Base-by-base conservation (phyloP, 2,329 filamentous ascomycete genomes). In the Boeremia lycopersici region DNA sequence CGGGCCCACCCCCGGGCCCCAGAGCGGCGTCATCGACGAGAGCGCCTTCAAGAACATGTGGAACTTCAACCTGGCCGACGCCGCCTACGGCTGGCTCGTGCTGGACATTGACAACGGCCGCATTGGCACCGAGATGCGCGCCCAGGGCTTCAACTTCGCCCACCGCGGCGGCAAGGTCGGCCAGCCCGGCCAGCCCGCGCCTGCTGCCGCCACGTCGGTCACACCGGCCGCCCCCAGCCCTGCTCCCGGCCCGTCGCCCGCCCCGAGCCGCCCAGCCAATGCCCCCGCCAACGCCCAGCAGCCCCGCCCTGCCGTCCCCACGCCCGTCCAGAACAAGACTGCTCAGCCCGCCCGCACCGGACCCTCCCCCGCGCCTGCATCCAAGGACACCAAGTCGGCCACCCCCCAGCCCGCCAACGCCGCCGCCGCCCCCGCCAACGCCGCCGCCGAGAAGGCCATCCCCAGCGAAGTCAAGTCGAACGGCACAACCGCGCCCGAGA, bases 11-110 rank as follows among this genome's bases (percentile, higher is more conserved):
- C 86, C 87, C 44, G 89, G 89, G 34, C 87, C 82, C 48, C 84
- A 86, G 53, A 88, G 91, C 45, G 95, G 95, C 29, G 90, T 96
- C 70, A 92, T 99, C 15, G 95, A 99, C 61, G 95, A 99, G 81
- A 97, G 93, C 69, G 95, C 95, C 1, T 99, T 99, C 84, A 99
- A 99, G 82, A 99, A 99, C 75, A 98, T 98, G 95, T 99, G 95
- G 95, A 99, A 99, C 77, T 99, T 99, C 79, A 98, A 98, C 76
- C 78, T 99, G 63, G 95, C 95, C 28, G 95, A 99, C 79, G 95
- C 95, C 50, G 93, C 95, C 17, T 99, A 98, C 74, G 95, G 95
- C 57, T 99, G 92, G 82, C 82, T 99, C 46, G 92, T 98, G 13
- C 79, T 99, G 53, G 95, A 99, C 74, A 89, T 99, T 56, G 95